Base-by-base conservation (phyloP, 2,329 filamentous ascomycete genomes). In the Trichoderma lentiforme region DNA sequence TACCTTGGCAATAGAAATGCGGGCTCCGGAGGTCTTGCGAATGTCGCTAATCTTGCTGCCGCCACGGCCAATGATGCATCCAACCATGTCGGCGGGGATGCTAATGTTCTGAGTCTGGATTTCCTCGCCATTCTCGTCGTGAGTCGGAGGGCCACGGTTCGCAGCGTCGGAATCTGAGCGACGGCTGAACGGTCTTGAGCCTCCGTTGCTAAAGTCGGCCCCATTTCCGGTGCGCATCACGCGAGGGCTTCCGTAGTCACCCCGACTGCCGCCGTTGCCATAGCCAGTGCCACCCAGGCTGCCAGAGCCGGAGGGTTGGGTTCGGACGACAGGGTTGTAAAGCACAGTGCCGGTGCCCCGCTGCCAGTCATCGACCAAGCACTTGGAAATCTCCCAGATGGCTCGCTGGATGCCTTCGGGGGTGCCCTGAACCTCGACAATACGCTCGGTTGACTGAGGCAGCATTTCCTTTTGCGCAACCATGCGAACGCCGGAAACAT, bases 381-480 rank as follows among this genome's bases (percentile, higher is more conserved):
- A 99, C 85, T 98, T 98, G 86, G 94, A 96, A 79, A 99, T 99
- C 82, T 99, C 96, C 96, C 96, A 98, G 70, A 97, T 88, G 74
- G 96, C 95, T 81, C 95, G 94, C 84, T 98, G 94, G 78, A 99
- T 97, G 73, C 95, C 95, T 70, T 97, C 94, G 18, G 96, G 95
- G 21, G 92, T 95, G 77, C 96, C 96, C 81, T 98, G 95, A 60
- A 99, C 92, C 81, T 99, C 96, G 75, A 99, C 96, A 77, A 99
- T 95, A 75, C 96, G 92, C 86, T 99, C 96, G 39, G 96, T 99
- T 6, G 96, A 99, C 83, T 99, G 96, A 43, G 96, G 96, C 8
- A 99, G 91, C 96, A 99, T 99, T 80, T 99, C 96, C 85, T 99
- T 99, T 83, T 99, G 96, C 53, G 96, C 96, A 63, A 99, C 95